phyloP scores from a whole-genome alignment of 2,329 filamentous ascomycete species.

The Phyllosticta ampelicida region DNA sequence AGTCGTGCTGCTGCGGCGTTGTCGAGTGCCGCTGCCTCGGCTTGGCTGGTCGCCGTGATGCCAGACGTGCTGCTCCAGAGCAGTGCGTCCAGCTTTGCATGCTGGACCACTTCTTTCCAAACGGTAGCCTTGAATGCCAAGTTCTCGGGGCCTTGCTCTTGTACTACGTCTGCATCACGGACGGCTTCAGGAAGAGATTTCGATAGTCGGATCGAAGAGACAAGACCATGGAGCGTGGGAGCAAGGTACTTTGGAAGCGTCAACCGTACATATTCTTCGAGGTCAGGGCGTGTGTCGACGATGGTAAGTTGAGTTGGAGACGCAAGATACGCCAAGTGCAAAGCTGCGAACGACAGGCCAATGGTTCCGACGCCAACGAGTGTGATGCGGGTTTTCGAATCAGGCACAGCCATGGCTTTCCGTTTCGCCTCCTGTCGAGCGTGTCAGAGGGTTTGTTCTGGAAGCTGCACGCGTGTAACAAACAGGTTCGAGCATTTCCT shows the following conservation, averaged over 20 bases:
- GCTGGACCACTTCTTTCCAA: constrained; percentile 41
- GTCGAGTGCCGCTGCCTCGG: constrained; percentile 13
- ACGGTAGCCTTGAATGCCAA: constrained; percentile 40
- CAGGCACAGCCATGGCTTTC: not conserved
- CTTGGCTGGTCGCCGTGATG: constrained; percentile 44
- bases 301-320: constrained; percentile 34
- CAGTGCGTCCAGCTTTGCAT: constrained; percentile 35
- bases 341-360: constrained; percentile 45
- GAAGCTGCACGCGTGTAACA: not conserved
- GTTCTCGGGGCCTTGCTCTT: constrained; percentile 50
- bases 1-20: constrained; percentile 24
- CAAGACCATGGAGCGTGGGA: constrained; percentile 6
- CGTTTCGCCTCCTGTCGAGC: not conserved
- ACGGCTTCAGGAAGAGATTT: constrained; percentile 34
- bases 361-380: constrained; percentile 40
- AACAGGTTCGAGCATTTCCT: not conserved
- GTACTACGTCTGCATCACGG: constrained; percentile 39
- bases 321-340: constrained; percentile 38
- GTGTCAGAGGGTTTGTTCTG: not conserved
- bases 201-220: constrained; percentile 28
- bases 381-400: constrained; percentile 22
- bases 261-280: constrained; percentile 33
- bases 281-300: constrained; percentile 40
- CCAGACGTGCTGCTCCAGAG: constrained; percentile 50
- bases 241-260: constrained; percentile 35